Evolutionary conservation across 202 grass and related monocot genomes (phyloP), one percentile per base, ranked within the genome.

Genomic region (Panicum virgatum): DNA sequence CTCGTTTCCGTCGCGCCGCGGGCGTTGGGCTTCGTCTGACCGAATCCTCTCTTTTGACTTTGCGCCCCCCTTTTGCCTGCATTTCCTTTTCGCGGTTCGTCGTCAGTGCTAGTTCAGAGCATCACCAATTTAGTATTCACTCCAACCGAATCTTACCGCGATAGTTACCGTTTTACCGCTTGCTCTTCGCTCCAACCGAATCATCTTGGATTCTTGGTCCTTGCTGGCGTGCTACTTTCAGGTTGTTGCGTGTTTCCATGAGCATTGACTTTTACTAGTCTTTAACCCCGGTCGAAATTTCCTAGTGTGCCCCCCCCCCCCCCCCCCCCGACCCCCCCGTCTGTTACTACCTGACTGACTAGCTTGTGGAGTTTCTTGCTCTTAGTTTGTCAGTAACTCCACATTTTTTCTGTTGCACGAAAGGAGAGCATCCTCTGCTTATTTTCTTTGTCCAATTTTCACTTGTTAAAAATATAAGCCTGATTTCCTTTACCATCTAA

Each of bases 21-120:
- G 78, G 66, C 83, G 73, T 78, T 78, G 65, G 2, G 54, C 38
- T 48, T 59, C n/a, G 20, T 73, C 45, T 71, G 83, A 73, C 73
- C 27, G 4, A 37, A 14, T 8, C 48, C 69, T 29, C 30, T 6
- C 1, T 63, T 54, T 73, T 66, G 37, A 89, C 57, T 76, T 44
- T 34, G 38, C 32, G 18, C 16, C 51, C 78, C 3, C 15, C 53
- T 69, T 34, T 46, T 46, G 34, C 14, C n/a, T 37, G 53, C 53
- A 57, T 57, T 57, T n/a, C n/a, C 8, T 10, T 18, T 71, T 19
- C 32, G 15, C 7, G 3, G 0, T 11, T 71, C 56, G 25, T 29
- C 7, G 0, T 32, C 69, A 12, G 15, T 27, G 22, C 0, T 19
- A 30, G 38, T 51, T 45, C 23, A 39, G 5, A 27, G 32, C n/a